Base-by-base conservation (phyloP, 1,284 basidiomycete species). In the Exobasidium rhododendri region DNA sequence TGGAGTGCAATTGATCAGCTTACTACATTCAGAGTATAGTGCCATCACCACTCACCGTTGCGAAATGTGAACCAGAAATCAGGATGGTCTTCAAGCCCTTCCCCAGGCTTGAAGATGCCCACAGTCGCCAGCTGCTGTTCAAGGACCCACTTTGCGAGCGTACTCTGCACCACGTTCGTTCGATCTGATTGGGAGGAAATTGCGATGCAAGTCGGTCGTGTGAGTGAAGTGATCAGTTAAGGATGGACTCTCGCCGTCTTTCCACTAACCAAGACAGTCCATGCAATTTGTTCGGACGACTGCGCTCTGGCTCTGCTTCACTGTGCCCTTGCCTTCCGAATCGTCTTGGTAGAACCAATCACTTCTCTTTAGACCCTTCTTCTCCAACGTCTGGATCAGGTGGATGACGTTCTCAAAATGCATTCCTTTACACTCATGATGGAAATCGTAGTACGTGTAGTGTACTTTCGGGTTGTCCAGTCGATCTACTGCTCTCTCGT, bases 391-490 rank as follows among this genome's bases (percentile, higher is more conserved):
- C 62, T 92, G 89, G 45, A 97, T 85, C 45, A 99, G 85, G 17
- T 91, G 81, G 66, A 86, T 87, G 68, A 99, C 91, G 54, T 92
- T 86, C 77, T 98, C 92, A 86, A 93, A 99, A 61, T 91, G 88
- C 89, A 98, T 91, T 44, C 90, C 86, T 79, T 88, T 91, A 84
- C 94, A 97, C 81, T 97, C 93, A 71, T 87, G 88, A 81, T 97
- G 94, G 83, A 98, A 99, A 81, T 99, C 96, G 79, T 96, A 99
- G 83, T 97, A 97, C 66, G 90, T 85, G 79, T 99, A 99, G 75
- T 87, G 87, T 56, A 92, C 87, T 53, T 86, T 83, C 4, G 86
- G 83, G 32, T 88, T 72, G 65, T 85, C 84, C 56, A 87, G 81
- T 67, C 79, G 77, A n/a, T 79, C 81, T 43, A 97, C 82, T 59